Evolutionary conservation across 768 basidiomycete species (phyloP).

Genomic region (Porpolomopsis calyptriformis): DNA sequence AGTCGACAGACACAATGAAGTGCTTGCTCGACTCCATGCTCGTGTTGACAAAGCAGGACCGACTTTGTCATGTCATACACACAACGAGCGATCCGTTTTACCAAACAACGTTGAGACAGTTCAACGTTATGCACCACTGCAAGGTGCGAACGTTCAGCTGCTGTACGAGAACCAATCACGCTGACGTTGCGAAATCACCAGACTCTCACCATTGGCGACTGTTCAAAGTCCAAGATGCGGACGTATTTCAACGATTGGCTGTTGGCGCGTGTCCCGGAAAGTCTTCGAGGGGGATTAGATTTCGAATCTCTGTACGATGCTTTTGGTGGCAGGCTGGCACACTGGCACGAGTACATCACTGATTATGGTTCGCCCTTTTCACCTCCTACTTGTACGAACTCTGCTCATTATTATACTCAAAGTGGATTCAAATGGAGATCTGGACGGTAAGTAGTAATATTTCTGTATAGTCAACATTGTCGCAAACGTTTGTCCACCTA

Average conservation of each 20-base stretch:
- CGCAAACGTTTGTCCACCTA: constrained; percentile 18
- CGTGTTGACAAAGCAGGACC: constrained; percentile 78
- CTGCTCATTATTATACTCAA: background rate
- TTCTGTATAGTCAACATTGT: background rate
- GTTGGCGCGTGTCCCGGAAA: constrained; percentile 59
- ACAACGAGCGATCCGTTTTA: constrained; percentile 80
- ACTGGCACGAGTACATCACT: constrained; percentile 71
- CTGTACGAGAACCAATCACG: background rate
- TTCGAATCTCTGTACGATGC: constrained; percentile 70
- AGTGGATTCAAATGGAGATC: constrained; percentile 68
- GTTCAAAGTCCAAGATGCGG: constrained; percentile 59
- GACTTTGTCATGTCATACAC: constrained; percentile 74
- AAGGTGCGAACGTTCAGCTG: constrained; percentile 34
- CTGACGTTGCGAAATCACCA: constrained; percentile 14
- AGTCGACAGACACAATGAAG: constrained; percentile 75
- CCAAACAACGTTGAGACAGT: constrained; percentile 70
- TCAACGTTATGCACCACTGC: constrained; percentile 76
- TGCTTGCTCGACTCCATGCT: constrained; percentile 77
- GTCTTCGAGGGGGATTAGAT: constrained; percentile 39
- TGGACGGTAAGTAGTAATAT: constrained; percentile 44
- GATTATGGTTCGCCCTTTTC: constrained; percentile 46
- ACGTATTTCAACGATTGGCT: constrained; percentile 56
- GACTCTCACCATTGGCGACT: constrained; percentile 76
- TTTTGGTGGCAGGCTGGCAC: constrained; percentile 76
- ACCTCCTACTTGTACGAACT: background rate